Conservation (phyloP, 208 protist species). For the Acanthamoeba triangularis region DNA sequence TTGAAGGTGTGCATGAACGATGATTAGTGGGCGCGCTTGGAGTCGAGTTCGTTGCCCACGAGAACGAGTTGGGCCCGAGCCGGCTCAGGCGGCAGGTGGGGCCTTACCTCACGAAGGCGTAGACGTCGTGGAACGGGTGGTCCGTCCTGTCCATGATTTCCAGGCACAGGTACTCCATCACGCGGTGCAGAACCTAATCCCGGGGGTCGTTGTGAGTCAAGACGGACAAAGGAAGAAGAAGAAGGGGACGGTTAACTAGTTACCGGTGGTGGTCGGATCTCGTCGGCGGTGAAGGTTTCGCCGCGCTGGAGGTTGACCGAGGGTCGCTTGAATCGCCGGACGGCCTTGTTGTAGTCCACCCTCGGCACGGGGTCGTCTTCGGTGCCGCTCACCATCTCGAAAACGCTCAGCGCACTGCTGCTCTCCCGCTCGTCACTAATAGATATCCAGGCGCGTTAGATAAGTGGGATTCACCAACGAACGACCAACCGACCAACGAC, state of each 20-base stretch:
- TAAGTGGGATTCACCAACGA: background rate
- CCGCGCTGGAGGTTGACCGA: slow-evolving; percentile 53
- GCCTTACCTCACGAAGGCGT: slow-evolving; percentile 45
- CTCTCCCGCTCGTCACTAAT: slow-evolving; percentile 29
- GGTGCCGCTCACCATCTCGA: slow-evolving; percentile 75
- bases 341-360: slow-evolving; percentile 42
- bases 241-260: background rate
- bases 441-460: background rate
- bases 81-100: background rate
- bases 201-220: background rate
- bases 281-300: slow-evolving; percentile 32
- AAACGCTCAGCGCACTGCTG: slow-evolving; percentile 44
- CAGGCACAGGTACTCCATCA: slow-evolving; percentile 13
- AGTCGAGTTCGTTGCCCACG: background rate
- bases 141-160: slow-evolving; percentile 61
- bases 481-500: too few relatives aligned
- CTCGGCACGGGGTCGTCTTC: background rate
- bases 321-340: slow-evolving; percentile 54
- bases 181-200: slow-evolving; percentile 11
- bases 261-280: slow-evolving; percentile 62
- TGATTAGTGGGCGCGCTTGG: background rate
- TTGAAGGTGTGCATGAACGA: too few relatives aligned
- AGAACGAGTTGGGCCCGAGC: too few relatives aligned
- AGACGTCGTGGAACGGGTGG: slow-evolving; percentile 49
- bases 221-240: background rate